Evolutionary conservation across 2,329 filamentous ascomycete genomes (phyloP), one percentile per base, ranked within the genome.

Genomic region (Colletotrichum sp.): DNA sequence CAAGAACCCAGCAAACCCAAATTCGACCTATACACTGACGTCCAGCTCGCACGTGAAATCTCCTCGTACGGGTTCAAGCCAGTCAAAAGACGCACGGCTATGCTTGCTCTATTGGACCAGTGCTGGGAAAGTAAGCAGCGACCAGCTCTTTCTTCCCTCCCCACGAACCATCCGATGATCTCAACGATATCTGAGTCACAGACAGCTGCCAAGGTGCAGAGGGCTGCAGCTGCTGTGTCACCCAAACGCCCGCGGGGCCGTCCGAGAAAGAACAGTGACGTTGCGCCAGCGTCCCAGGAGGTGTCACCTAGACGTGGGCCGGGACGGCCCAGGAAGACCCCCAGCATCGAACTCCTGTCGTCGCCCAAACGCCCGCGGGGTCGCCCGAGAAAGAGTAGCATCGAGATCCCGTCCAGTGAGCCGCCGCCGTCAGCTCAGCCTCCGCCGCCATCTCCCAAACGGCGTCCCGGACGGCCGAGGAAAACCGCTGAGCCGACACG

Each of bases 61-160:
- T 85, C 89, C 7, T 87, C 88, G 0, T 95, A 92, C 80, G 93
- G 93, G 0, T 96, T 96, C 84, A 96, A 96, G 81, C 87, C 92
- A 2, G 86, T 96, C 34, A 95, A 93, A 81, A 91, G 87, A 71
- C 89, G 94, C 21, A 88, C 89, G 65, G 91, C 91, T 10, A 95
- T 95, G 93, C 92, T 96, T 76, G 87, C 91, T 2, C 83, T 95
- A 13, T 85, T 96, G 15, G 87, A 94, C 68, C 90, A 92, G 80
- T 96, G 95, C 82, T 96, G 94, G 93, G 85, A 90, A 78, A 92
- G 91, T 73, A 92, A 92, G 81, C 76, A 80, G 10, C 80, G 77
- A 49, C 71, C 79, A 9, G 77, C 60, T 18, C 77, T 68, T 71
- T 82, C 39, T 77, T 80, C 57, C 79, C 80, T n/a, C 78, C 81